Base-by-base conservation (phyloP, 805 yeast genomes). In the Myxozyma lipomycoides region DNA sequence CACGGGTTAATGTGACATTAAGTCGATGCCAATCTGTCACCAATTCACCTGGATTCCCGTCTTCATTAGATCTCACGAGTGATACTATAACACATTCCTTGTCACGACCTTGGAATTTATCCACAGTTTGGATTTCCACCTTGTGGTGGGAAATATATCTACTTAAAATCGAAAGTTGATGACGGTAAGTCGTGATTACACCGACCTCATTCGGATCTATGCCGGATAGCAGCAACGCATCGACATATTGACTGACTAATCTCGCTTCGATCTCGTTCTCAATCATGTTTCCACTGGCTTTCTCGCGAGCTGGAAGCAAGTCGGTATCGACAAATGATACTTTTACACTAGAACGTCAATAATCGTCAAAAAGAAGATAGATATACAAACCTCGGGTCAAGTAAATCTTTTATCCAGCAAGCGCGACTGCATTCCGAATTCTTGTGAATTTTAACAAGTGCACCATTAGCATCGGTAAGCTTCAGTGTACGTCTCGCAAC, bases 41-140 rank as follows among this genome's bases (percentile, higher is more conserved):
- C 40, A 93, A 72, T 25, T 85, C 85, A 0, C 98, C 98, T 1
- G 86, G 82, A 37, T 73, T 74, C 7, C 74, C 71, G 19, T 77
- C 77, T 1, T 72, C 73, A 64, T 90, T 89, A 3, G 95, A 83
- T 43, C 96, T 73, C 2, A 93, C 98, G 60, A 93, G 71, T 0
- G 98, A 91, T 2, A 93, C 86, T 4, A 93, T 81, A 15, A 93
- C 79, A 63, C 96, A 86, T 28, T 87, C 91, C 62, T 91, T 93
- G 67, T 93, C 99, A 49, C 97, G 76, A 0, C 98, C 99, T 69
- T 93, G 98, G 62, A 85, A 91, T 63, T 84, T 87, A 67, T 93
- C 99, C 0, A 97, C 98, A 0, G 99, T 93, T 49, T 91, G 71
- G 28, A 86, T 75, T 59, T 93, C 98, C 26, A 93, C 68, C 0